A percentile compares a stretch with the other conserved stretches of the same genome.
Evolutionary conservation across 495 filamentous ascomycete genomes (phyloP).

Genomic region (Chlorociboria aeruginascens): DNA sequence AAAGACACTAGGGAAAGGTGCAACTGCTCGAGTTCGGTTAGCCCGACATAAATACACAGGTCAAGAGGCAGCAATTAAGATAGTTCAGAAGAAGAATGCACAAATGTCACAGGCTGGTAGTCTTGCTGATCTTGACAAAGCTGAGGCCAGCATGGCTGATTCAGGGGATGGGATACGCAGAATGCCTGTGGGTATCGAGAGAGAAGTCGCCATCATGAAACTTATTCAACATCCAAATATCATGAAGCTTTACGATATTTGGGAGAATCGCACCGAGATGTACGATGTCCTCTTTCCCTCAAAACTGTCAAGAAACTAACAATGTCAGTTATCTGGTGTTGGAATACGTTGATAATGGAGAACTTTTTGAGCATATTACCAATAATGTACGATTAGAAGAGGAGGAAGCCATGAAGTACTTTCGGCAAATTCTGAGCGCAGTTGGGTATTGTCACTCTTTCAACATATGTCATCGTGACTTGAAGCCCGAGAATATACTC

Average conservation of each 20-base stretch:
- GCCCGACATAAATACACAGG: constrained; percentile 65
- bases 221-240: constrained; percentile 89
- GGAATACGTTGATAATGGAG: constrained; percentile 87
- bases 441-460: constrained; percentile 86
- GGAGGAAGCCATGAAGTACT: constrained; percentile 68
- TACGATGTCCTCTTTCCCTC: constrained; percentile 34
- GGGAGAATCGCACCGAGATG: constrained; percentile 92
- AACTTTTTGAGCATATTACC: constrained; percentile 76
- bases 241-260: constrained; percentile 83
- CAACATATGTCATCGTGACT: constrained; percentile 88
- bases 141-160: constrained; percentile 32
- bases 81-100: constrained; percentile 67
- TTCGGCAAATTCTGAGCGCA: constrained; percentile 87
- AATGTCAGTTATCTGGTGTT: constrained; percentile 75
- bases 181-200: constrained; percentile 79
- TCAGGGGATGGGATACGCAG: constrained; percentile 41
- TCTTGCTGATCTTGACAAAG: constrained; percentile 56
- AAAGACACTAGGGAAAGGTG: constrained; percentile 72
- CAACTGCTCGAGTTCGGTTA: constrained; percentile 70
- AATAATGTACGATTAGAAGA: constrained; percentile 56
- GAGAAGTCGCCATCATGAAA: constrained; percentile 86
- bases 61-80: constrained; percentile 82
- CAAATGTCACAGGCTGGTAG: constrained; percentile 62
- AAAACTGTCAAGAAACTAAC: background rate
- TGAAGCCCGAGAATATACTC: constrained; percentile 96